These are phyloP conservation scores for Furcasterigmium sp. DNA, from an alignment of 2,329 filamentous ascomycete genomes.

Conservation along the genomic window DNA sequence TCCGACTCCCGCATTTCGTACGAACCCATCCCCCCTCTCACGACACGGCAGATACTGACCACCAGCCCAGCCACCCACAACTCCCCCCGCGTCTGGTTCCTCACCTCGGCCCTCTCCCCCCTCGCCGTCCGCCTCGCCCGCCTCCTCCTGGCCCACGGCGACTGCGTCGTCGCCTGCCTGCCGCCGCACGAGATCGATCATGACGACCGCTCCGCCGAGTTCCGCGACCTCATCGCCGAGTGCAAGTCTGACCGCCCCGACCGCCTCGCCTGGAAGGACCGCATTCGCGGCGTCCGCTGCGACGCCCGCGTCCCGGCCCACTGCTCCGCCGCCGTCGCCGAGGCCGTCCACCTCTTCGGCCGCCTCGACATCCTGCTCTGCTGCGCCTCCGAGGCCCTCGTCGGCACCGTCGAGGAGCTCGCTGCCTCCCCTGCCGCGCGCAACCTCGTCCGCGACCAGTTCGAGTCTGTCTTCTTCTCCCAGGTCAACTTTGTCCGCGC, in stretches of 20 bases:
- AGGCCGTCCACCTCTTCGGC: slow-evolving; percentile 79
- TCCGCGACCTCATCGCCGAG: slow-evolving; percentile 71
- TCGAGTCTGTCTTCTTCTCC: slow-evolving; percentile 91
- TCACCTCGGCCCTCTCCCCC: slow-evolving; percentile 82
- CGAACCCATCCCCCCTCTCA: slow-evolving; percentile 15
- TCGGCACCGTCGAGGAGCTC: slow-evolving; percentile 89
- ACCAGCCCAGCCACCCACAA: slow-evolving; percentile 54
- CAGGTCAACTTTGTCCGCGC: slow-evolving; percentile 96
- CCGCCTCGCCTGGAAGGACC: slow-evolving; percentile 74
- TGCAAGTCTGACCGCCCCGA: slow-evolving; percentile 58
- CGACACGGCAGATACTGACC: slow-evolving; percentile 21
- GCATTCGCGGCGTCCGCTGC: slow-evolving; percentile 62
- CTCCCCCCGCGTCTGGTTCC: slow-evolving; percentile 84
- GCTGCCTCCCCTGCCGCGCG: slow-evolving; percentile 66
- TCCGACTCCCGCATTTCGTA: slow-evolving; percentile 48
- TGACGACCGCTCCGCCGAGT: slow-evolving; percentile 69
- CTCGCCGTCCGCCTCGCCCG: slow-evolving; percentile 78
- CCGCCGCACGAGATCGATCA: slow-evolving; percentile 74
- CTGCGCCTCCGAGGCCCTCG: slow-evolving; percentile 82
- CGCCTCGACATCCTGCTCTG: slow-evolving; percentile 86
- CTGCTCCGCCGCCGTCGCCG: slow-evolving; percentile 81
- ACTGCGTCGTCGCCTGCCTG: slow-evolving; percentile 82
- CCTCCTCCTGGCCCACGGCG: slow-evolving; percentile 81
- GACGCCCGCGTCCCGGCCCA: slow-evolving; percentile 60
- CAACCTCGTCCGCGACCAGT: slow-evolving; percentile 82